Percentiles rank a stretch among this genome's conserved stretches.
Conservation (phyloP, 805 yeast species). For the Ogataea siamensis region DNA sequence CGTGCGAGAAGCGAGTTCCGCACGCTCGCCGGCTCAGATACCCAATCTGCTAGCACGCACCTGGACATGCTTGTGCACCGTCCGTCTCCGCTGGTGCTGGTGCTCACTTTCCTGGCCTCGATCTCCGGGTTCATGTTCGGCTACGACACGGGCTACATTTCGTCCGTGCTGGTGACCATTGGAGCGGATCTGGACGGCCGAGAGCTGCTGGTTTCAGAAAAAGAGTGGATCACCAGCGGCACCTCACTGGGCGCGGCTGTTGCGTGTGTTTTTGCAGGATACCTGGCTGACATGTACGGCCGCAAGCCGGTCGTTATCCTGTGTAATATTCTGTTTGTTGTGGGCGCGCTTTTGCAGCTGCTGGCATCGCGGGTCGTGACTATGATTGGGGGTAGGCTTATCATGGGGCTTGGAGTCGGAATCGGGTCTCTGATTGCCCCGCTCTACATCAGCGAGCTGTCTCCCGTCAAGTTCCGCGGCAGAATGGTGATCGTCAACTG, state of each 20-base stretch:
- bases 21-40: conserved; percentile 38
- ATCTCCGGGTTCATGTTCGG: conserved; percentile 62
- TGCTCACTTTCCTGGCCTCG: conserved; percentile 49
- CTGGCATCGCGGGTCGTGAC: conserved; percentile 43
- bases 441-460: conserved; percentile 50
- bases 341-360: conserved; percentile 48
- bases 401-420: conserved; percentile 57
- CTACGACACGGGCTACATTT: conserved; percentile 59
- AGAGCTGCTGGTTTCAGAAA: conserved; percentile 41
- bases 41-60: conserved; percentile 14
- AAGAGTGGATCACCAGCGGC: conserved; percentile 52
- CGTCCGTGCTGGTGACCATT: conserved; percentile 52
- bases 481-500: conserved; percentile 51
- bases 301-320: conserved; percentile 45
- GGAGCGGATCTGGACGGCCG: conserved; percentile 45
- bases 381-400: conserved; percentile 52
- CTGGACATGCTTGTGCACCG: conserved; percentile 18
- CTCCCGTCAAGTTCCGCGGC: conserved; percentile 53
- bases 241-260: conserved; percentile 56
- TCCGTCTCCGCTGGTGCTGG: conserved; percentile 41
- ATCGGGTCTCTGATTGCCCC: conserved; percentile 55
- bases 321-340: conserved; percentile 45
- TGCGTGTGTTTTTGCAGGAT: conserved; percentile 49
- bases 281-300: conserved; percentile 48
- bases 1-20: conserved; percentile 1